These are phyloP conservation scores for Nannochloris sp. DNA, from an alignment of 139 green algal genomes.

Conservation along the genomic window DNA sequence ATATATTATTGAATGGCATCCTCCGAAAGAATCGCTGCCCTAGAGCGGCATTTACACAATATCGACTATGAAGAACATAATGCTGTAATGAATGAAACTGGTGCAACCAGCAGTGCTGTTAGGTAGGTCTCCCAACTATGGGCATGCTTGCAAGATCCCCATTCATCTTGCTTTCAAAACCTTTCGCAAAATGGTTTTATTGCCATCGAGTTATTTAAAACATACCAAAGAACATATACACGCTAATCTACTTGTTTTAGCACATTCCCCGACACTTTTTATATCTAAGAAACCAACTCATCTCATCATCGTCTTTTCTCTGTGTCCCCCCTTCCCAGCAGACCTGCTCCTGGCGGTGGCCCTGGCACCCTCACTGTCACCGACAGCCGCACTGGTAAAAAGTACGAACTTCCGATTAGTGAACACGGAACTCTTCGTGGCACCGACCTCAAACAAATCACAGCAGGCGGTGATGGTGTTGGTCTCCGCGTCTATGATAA, in stretches of 20 bases:
- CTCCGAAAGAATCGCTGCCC: too few relatives aligned
- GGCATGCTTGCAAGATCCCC: too few relatives aligned
- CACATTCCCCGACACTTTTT: neutral
- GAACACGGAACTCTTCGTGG: constrained; percentile 81
- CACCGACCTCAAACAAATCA: constrained; percentile 86
- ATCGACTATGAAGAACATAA: too few relatives aligned
- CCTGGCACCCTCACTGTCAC: constrained; percentile 67
- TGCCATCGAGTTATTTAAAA: neutral
- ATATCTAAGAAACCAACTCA: neutral
- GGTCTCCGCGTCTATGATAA: constrained; percentile 79
- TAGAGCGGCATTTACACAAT: too few relatives aligned
- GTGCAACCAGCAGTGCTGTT: too few relatives aligned
- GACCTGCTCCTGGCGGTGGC: constrained; percentile 41
- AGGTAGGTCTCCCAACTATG: too few relatives aligned
- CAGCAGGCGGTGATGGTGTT: constrained; percentile 76
- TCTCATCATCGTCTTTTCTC: neutral
- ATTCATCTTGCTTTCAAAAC: too few relatives aligned
- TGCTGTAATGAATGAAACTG: too few relatives aligned
- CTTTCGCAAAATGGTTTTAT: too few relatives aligned
- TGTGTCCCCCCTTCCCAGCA: neutral
- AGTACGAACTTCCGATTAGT: constrained; percentile 80
- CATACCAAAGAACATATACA: neutral
- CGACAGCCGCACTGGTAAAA: constrained; percentile 84
- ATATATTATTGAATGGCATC: too few relatives aligned
- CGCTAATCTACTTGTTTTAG: neutral